Evolutionary conservation across 2,329 filamentous ascomycete species (phyloP), one percentile per base, ranked within the genome.

Genomic region (Raffaelea ambrosiae): DNA sequence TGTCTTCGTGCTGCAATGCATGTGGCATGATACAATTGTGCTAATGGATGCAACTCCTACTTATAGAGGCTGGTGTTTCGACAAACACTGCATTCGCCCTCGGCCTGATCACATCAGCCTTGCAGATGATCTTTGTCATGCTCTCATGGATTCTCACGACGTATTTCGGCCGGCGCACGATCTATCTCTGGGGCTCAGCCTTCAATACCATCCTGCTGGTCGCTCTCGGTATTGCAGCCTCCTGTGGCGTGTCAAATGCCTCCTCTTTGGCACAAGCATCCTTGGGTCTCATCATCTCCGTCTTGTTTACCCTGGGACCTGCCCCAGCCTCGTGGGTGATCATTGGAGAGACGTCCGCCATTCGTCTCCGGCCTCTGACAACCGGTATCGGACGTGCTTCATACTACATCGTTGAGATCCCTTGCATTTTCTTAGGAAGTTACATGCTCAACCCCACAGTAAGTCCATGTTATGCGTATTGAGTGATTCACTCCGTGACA

Each of bases 91-190:
- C 81, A 4, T 84, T 84, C 58, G 73, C 72, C 35, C 67, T 84
- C 16, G 76, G 76, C 61, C 73, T 84, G 23, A 83, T 83, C 62
- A 83, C 75, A 45, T 83, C 81, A 0, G 76, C 71, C 43, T 77
- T 84, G 2, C 77, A 82, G 59, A 68, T 63, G 62, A 63, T 85
- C 59, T 71, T 81, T 51, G 77, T 81, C 61, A 82, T 82, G 73
- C 67, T 81, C 39, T 84, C 80, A 49, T 84, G 81, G 81, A 64
- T 83, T 48, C 72, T 85, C 44, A 84, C 77, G 14, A 73, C 74
- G 1, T 49, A 46, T 41, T 44, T 53, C 16, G 50, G 51, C 23
- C 51, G 54, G 18, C 53, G 54, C 26, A 51, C 46, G 36, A 49
- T 56, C 21, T 55, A 53, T 41, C 36, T 57, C 19, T 55, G 43